phyloP scores from a whole-genome alignment of 306 rosid species.

The Astragalus membranaceus region DNA sequence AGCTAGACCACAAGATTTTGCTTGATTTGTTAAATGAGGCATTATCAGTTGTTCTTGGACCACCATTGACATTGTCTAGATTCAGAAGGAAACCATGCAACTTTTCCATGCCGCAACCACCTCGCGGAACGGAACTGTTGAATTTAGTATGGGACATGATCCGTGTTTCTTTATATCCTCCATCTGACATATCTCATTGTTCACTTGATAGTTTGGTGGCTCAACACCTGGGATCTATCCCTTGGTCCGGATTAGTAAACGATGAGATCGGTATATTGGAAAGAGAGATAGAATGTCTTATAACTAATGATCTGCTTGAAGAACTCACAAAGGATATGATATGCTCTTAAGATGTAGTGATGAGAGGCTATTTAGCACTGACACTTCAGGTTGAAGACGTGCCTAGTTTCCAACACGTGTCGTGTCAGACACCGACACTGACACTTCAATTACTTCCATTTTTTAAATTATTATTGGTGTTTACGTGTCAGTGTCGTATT shows the following conservation, averaged over 20 bases:
- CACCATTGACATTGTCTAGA: slow-evolving; percentile 37
- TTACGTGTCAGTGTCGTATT: too few relatives aligned
- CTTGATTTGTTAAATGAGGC: slow-evolving; percentile 77
- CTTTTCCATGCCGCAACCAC: slow-evolving; percentile 37
- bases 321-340: slow-evolving; percentile 64
- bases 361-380: neutral
- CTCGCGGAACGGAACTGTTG: slow-evolving; percentile 58
- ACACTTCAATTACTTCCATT: too few relatives aligned
- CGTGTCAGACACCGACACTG: too few relatives aligned
- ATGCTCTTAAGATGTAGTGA: slow-evolving; percentile 2
- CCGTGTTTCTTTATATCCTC: slow-evolving; percentile 34
- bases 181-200: slow-evolving; percentile 30
- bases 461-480: too few relatives aligned
- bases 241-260: slow-evolving; percentile 50
- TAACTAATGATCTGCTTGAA: slow-evolving; percentile 62
- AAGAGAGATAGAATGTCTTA: slow-evolving; percentile 56
- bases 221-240: slow-evolving; percentile 44
- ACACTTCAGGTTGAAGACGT: too few relatives aligned
- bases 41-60: slow-evolving; percentile 62
- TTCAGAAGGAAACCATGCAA: slow-evolving; percentile 46
- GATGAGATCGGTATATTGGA: slow-evolving; percentile 48
- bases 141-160: slow-evolving; percentile 60
- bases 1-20: slow-evolving; percentile 47
- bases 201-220: slow-evolving; percentile 66
- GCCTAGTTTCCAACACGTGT: too few relatives aligned